Percentiles rank a stretch among this genome's conserved stretches.
Evolutionary conservation across 2,329 filamentous ascomycete species (phyloP).

Genomic region (Trichophyton simii): DNA sequence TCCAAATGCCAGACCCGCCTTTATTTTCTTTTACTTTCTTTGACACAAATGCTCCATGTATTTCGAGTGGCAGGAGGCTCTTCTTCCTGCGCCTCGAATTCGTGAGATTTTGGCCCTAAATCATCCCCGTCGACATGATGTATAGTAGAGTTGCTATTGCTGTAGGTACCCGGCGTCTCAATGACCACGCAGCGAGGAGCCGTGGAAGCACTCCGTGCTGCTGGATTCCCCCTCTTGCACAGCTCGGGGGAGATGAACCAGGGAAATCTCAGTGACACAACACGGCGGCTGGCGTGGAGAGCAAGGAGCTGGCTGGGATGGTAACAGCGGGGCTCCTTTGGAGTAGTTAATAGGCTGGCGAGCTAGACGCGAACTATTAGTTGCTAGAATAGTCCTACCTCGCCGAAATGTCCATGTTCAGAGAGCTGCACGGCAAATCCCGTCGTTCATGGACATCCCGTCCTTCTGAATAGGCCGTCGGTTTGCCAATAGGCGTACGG

Average conservation of each 20-base stretch:
- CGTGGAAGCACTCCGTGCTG: not conserved
- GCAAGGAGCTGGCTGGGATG: not conserved
- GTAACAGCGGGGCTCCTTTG: not conserved
- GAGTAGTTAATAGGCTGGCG: not conserved
- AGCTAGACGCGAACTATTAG: conserved; percentile 1
- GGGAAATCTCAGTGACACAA: conserved; percentile 5
- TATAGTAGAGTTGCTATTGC: conserved; percentile 7
- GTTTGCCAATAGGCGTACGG: not conserved
- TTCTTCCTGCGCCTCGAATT: not conserved
- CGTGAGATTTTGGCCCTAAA: not conserved
- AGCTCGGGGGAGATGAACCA: not conserved
- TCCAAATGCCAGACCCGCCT: not conserved
- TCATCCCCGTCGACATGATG: conserved; percentile 4
- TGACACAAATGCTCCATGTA: not conserved
- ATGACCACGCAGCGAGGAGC: not conserved
- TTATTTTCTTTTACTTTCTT: not conserved
- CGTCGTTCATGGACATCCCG: not conserved
- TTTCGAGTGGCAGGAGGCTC: not conserved
- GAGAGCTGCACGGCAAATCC: not conserved
- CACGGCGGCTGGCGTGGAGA: conserved; percentile 2
- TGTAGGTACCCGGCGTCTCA: conserved; percentile 10
- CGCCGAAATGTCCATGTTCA: not conserved
- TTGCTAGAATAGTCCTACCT: not conserved
- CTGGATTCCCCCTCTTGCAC: not conserved
- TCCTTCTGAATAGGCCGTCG: not conserved